These are phyloP conservation scores for Fistulifera pelliculosa DNA, from an alignment of 108 stramenopile species.

Conservation along the genomic window DNA sequence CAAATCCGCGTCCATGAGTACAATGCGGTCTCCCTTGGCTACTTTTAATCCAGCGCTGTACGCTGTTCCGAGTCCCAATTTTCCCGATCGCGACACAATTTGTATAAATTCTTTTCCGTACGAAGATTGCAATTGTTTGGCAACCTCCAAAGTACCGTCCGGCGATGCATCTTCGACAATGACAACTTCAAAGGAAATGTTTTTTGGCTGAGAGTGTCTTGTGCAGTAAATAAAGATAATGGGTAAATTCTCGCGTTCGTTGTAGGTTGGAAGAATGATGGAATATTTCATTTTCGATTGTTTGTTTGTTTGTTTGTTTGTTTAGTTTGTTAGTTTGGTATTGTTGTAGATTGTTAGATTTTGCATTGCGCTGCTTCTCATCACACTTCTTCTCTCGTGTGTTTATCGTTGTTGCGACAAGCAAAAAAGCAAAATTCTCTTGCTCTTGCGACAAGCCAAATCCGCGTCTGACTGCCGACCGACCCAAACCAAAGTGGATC, in stretches of 20 bases:
- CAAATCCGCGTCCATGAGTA: constrained; percentile 98
- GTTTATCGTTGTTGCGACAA: no score
- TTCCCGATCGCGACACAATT: constrained; percentile 87
- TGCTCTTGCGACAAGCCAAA: no score
- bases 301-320: not conserved
- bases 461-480: no score
- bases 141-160: constrained; percentile 90
- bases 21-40: constrained; percentile 75
- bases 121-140: constrained; percentile 73
- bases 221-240: constrained; percentile 87
- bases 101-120: constrained; percentile 66
- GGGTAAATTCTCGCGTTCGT: constrained; percentile 96
- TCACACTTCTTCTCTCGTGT: no score
- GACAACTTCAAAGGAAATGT: constrained; percentile 78
- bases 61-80: constrained; percentile 93
- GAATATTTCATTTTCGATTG: constrained; percentile 88
- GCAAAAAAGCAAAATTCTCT: no score
- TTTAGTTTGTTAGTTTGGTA: no score
- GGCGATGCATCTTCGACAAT: constrained; percentile 95
- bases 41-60: constrained; percentile 86
- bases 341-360: no score
- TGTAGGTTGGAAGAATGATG: constrained; percentile 96
- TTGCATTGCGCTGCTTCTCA: no score
- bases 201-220: constrained; percentile 56
- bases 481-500: no score